Conservation (phyloP, 345 rosid genomes). For the Hypericum androsaemum region DNA sequence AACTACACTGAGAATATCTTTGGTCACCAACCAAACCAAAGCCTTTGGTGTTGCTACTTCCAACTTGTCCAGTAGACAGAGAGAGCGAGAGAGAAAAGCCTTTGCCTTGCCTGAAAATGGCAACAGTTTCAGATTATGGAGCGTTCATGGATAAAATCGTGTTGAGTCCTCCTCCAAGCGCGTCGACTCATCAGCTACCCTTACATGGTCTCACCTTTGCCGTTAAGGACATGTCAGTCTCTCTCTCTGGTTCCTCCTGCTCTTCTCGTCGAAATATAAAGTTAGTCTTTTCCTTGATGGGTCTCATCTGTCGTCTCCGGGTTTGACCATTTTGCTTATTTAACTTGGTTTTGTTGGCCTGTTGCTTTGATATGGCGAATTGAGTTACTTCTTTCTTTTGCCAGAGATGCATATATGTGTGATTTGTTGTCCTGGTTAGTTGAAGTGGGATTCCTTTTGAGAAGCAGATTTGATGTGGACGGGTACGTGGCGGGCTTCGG, state of each 20-base stretch:
- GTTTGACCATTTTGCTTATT: background rate
- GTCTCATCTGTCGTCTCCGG: background rate
- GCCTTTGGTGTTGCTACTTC: no score
- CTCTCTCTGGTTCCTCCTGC: background rate
- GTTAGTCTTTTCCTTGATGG: background rate
- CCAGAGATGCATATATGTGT: no score
- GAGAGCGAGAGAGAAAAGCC: no score
- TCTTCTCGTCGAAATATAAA: background rate
- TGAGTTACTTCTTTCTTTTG: no score
- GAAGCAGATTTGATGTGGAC: conserved; percentile 63
- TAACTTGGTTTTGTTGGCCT: background rate
- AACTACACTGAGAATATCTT: no score
- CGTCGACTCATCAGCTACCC: conserved; percentile 42
- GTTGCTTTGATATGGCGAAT: no score
- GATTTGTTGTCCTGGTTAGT: no score
- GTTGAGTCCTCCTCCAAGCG: conserved; percentile 27
- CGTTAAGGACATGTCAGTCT: conserved; percentile 74
- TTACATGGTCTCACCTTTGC: conserved; percentile 65
- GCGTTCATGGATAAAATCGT: conserved; percentile 73
- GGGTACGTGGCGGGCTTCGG: conserved; percentile 85
- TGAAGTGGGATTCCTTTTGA: no score
- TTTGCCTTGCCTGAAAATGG: no score
- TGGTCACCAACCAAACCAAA: no score
- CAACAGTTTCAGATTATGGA: conserved; percentile 43
- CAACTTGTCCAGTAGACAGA: no score